Conservation (phyloP, 1,284 basidiomycete genomes). For the Sanghuangporus sanghuang region DNA sequence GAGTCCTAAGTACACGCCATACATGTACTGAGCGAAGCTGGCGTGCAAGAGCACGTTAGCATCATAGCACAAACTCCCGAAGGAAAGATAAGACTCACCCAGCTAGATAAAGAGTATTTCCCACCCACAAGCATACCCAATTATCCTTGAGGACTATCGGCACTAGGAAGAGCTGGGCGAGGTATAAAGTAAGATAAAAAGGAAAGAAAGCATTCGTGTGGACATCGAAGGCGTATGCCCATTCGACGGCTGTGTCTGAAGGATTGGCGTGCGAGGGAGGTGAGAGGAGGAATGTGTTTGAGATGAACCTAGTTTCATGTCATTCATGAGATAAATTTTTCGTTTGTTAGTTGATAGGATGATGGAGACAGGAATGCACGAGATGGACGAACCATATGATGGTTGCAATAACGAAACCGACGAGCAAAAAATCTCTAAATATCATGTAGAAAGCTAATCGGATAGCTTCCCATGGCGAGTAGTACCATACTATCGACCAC, state of each 20-base stretch:
- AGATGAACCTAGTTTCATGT: slow-evolving; percentile 49
- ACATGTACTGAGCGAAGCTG: slow-evolving; percentile 84
- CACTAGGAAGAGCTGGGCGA: slow-evolving; percentile 79
- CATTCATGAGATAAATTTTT: background rate
- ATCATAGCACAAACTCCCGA: background rate
- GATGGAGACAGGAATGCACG: too few species aligned
- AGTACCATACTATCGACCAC: slow-evolving; percentile 84
- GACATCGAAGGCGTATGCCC: slow-evolving; percentile 92
- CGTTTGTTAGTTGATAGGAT: background rate
- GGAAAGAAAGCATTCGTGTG: slow-evolving; percentile 96
- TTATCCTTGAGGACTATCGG: slow-evolving; percentile 78
- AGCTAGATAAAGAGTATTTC: slow-evolving; percentile 86
- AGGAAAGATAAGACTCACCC: slow-evolving; percentile 45
- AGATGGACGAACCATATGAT: slow-evolving; percentile 57
- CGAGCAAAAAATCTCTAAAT: slow-evolving; percentile 78
- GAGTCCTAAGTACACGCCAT: slow-evolving; percentile 86
- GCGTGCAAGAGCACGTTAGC: background rate
- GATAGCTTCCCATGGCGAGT: slow-evolving; percentile 50
- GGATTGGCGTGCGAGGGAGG: slow-evolving; percentile 70
- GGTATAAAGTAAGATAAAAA: slow-evolving; percentile 81
- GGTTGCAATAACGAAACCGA: slow-evolving; percentile 70
- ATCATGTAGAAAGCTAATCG: slow-evolving; percentile 76
- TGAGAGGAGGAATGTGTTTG: slow-evolving; percentile 67
- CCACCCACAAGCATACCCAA: slow-evolving; percentile 90
- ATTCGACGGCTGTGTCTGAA: slow-evolving; percentile 75